Evolutionary conservation across 2,329 filamentous ascomycete species (phyloP).

Genomic region (Apiospora saccharicola): DNA sequence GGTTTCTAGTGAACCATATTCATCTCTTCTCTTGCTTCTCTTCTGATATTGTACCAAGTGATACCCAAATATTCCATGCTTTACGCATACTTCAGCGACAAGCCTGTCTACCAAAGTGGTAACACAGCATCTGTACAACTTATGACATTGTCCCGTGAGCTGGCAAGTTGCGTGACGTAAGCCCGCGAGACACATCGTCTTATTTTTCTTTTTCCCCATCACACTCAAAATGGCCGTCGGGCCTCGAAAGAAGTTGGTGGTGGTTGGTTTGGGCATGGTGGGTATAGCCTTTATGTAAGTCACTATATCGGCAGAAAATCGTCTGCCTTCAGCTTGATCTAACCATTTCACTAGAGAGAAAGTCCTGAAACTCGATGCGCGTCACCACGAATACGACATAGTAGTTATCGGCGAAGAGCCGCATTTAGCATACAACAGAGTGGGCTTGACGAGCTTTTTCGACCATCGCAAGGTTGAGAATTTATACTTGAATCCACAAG

Average conservation of each 20-base stretch:
- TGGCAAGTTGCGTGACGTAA: constrained; percentile 9
- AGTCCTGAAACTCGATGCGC: constrained; percentile 82
- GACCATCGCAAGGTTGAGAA: constrained; percentile 85
- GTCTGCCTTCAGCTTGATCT: constrained; percentile 21
- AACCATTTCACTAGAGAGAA: constrained; percentile 71
- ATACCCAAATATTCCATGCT: neutral
- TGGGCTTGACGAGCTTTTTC: constrained; percentile 89
- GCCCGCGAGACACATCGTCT: neutral
- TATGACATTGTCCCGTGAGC: neutral
- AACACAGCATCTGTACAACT: neutral
- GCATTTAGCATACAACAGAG: constrained; percentile 89
- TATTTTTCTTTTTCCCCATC: constrained; percentile 25
- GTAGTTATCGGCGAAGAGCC: constrained; percentile 88
- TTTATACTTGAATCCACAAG: constrained; percentile 83
- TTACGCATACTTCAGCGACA: neutral
- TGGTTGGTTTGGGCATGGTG: constrained; percentile 92
- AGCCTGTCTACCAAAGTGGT: neutral
- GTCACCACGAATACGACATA: constrained; percentile 78
- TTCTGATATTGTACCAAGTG: neutral
- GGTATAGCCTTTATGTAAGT: constrained; percentile 86
- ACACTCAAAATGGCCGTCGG: constrained; percentile 51
- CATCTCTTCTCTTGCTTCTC: neutral
- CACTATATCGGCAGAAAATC: no score
- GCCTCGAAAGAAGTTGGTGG: constrained; percentile 73
- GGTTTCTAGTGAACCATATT: neutral